Percentiles rank a stretch among this genome's conserved stretches.
Evolutionary conservation across 2,329 filamentous ascomycete species (phyloP).

Genomic region (Fusarium torulosum): DNA sequence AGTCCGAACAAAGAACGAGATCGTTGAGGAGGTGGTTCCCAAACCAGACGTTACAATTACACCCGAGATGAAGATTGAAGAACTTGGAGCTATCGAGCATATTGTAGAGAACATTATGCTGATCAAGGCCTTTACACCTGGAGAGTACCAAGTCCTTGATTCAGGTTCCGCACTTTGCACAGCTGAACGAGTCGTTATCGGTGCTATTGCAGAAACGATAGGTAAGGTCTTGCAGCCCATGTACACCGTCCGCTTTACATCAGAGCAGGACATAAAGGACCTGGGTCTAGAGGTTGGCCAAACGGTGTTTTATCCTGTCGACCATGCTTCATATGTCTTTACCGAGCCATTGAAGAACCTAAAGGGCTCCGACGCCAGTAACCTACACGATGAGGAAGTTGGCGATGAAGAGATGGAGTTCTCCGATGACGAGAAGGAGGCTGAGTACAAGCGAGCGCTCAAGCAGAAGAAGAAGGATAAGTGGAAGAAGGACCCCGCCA

Average conservation of each 20-base stretch:
- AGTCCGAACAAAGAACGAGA: conserved; percentile 86
- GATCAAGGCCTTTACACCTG: conserved; percentile 81
- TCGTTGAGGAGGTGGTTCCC: conserved; percentile 71
- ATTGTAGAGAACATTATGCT: conserved; percentile 84
- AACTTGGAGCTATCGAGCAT: conserved; percentile 80
- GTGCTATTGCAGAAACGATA: conserved; percentile 85
- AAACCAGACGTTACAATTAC: conserved; percentile 86
- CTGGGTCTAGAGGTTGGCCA: conserved; percentile 76
- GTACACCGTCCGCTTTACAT: conserved; percentile 84
- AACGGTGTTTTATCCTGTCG: conserved; percentile 82
- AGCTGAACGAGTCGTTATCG: conserved; percentile 80
- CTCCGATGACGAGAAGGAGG: conserved; percentile 95
- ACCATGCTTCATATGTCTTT: conserved; percentile 86
- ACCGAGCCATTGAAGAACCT: conserved; percentile 81
- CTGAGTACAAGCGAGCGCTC: conserved; percentile 77
- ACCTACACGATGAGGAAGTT: conserved; percentile 93
- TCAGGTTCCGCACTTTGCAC: conserved; percentile 85
- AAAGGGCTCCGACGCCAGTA: conserved; percentile 95
- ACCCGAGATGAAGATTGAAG: conserved; percentile 79
- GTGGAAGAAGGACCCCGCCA: conserved; percentile 58
- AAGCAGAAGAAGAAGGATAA: conserved; percentile 74
- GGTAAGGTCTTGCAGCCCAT: conserved; percentile 87
- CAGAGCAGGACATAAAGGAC: conserved; percentile 74
- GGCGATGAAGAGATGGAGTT: conserved; percentile 91
- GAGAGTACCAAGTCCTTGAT: conserved; percentile 88